These are phyloP conservation scores for Oryza longistaminata DNA, from an alignment of 176 grass and related monocot genomes.

Conservation along the genomic window DNA sequence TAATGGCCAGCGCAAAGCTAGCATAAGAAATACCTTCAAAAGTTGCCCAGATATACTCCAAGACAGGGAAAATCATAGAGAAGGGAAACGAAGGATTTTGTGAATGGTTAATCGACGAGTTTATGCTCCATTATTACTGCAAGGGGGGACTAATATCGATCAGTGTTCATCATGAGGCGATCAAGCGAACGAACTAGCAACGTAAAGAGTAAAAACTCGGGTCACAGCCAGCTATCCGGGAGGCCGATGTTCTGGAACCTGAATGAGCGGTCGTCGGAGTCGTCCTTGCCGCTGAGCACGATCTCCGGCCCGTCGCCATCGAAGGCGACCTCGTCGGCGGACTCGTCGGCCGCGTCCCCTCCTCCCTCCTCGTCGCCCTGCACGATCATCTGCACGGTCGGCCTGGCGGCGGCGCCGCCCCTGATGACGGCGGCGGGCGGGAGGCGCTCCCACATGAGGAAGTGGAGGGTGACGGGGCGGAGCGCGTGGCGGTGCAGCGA, in stretches of 20 bases:
- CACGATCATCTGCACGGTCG: background rate
- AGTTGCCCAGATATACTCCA: background rate
- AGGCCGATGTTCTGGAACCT: slow-evolving; percentile 63
- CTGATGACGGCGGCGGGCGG: background rate
- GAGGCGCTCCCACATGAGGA: slow-evolving; percentile 77
- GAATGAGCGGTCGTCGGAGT: slow-evolving; percentile 47
- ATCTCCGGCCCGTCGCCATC: slow-evolving; percentile 41
- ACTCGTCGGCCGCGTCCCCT: background rate
- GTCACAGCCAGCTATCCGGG: slow-evolving; percentile 60
- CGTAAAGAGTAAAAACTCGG: no score
- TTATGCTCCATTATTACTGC: background rate
- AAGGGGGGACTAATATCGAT: background rate
- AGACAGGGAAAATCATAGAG: background rate
- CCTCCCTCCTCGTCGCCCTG: background rate
- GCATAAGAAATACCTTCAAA: background rate
- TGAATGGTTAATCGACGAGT: background rate
- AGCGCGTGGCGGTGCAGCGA: slow-evolving; percentile 93
- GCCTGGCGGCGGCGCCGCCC: slow-evolving; percentile 1
- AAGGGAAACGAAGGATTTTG: background rate
- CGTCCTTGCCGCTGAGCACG: slow-evolving; percentile 12
- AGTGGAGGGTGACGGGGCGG: slow-evolving; percentile 74
- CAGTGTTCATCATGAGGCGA: background rate
- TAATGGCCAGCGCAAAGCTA: no score
- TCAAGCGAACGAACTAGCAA: background rate
- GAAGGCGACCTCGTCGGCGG: slow-evolving; percentile 23